A percentile compares a stretch with the other conserved stretches of the same genome.
These are phyloP conservation scores for Poa annua DNA, from an alignment of 176 grass and related monocot species.

Conservation along the genomic window DNA sequence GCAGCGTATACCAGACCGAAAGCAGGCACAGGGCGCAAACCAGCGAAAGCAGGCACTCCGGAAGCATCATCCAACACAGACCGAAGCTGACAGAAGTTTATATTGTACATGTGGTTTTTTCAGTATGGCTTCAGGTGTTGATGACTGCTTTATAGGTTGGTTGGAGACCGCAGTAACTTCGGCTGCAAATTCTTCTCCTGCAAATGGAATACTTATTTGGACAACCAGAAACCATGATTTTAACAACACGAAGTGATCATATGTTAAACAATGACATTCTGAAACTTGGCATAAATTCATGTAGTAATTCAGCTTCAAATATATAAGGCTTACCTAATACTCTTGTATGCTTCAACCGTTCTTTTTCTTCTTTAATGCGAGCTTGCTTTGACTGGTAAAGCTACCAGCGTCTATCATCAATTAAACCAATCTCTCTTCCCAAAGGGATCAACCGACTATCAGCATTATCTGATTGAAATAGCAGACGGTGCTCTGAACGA, in stretches of 20 bases:
- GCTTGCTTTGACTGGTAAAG: slow-evolving; percentile 83
- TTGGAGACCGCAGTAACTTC: slow-evolving; percentile 71
- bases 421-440: slow-evolving; percentile 88
- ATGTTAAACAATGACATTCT: slow-evolving; percentile 8
- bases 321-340: slow-evolving; percentile 51
- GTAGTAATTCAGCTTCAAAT: slow-evolving; percentile 13
- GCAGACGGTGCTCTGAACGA: slow-evolving; percentile 85
- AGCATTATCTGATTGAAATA: slow-evolving; percentile 93
- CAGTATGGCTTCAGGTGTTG: slow-evolving; percentile 78
- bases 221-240: slow-evolving; percentile 9
- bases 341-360: slow-evolving; percentile 72
- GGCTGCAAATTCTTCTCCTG: slow-evolving; percentile 78
- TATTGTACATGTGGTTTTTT: slow-evolving; percentile 97
- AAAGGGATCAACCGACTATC: slow-evolving; percentile 92
- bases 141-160: slow-evolving; percentile 79
- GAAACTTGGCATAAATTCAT: too few species aligned
- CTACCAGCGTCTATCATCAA: slow-evolving; percentile 89
- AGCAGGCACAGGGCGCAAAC: too few species aligned
- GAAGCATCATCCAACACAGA: too few species aligned
- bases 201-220: slow-evolving; percentile 11
- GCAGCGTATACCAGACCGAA: too few species aligned
- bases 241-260: neutral
- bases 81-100: slow-evolving; percentile 90
- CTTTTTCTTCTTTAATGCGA: slow-evolving; percentile 80
- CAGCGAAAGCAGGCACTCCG: too few species aligned